phyloP scores from a whole-genome alignment of 1,284 basidiomycete species.

The Puccinia polysora region DNA sequence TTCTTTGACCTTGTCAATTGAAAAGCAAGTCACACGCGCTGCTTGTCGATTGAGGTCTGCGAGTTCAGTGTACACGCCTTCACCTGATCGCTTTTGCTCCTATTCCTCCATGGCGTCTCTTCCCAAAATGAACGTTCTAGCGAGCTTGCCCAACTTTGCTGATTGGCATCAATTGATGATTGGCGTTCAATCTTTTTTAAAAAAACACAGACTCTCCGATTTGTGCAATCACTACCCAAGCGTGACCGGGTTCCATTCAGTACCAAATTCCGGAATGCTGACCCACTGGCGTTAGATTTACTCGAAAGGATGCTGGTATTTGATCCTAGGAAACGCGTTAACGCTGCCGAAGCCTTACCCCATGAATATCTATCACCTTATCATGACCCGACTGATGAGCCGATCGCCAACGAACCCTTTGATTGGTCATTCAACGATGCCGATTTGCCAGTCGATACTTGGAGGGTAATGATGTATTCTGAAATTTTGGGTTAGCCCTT shows the following conservation, averaged over 20 bases:
- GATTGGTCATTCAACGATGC: slow-evolving; percentile 99
- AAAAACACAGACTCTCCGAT: slow-evolving; percentile 76
- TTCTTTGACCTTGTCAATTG: too few species aligned
- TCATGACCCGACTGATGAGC: slow-evolving; percentile 97
- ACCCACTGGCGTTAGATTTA: slow-evolving; percentile 84
- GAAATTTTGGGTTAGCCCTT: slow-evolving; percentile 52
- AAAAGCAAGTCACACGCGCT: too few species aligned
- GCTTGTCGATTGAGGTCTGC: too few species aligned
- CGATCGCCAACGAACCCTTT: slow-evolving; percentile 86
- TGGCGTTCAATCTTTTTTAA: neutral
- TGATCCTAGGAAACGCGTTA: slow-evolving; percentile 93
- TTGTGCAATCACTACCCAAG: slow-evolving; percentile 95
- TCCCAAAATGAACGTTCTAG: too few species aligned
- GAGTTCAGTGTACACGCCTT: too few species aligned
- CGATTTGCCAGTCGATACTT: slow-evolving; percentile 96
- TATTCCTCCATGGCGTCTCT: too few species aligned
- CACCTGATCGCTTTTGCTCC: too few species aligned
- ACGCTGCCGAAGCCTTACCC: slow-evolving; percentile 79
- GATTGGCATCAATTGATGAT: too few species aligned
- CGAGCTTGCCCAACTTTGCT: too few species aligned
- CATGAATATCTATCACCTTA: slow-evolving; percentile 97
- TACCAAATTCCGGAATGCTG: slow-evolving; percentile 84
- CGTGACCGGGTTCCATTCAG: slow-evolving; percentile 89
- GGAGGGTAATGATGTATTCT: slow-evolving; percentile 71
- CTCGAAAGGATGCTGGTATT: slow-evolving; percentile 99